These are phyloP conservation scores for Apiotrichum gamsii DNA, from an alignment of 1,284 basidiomycete species.

Conservation along the genomic window DNA sequence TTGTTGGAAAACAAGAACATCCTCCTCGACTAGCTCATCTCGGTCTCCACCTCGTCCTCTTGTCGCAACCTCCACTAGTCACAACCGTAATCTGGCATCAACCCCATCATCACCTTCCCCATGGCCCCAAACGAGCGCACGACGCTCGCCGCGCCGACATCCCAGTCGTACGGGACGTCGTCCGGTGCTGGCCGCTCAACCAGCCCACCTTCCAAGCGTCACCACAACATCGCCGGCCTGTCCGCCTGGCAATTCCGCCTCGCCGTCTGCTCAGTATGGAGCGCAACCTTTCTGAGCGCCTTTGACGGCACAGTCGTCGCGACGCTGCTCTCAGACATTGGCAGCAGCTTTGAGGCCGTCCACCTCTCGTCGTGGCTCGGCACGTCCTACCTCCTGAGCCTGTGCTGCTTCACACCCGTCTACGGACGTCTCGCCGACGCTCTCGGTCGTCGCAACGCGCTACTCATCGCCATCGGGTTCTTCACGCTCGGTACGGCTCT, in stretches of 20 bases:
- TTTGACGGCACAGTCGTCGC: conserved; percentile 59
- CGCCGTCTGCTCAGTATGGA: conserved; percentile 32
- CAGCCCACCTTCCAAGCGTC: no score
- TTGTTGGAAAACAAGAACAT: no score
- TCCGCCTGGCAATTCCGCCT: conserved; percentile 29
- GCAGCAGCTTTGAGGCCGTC: conserved; percentile 40
- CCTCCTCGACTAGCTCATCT: no score
- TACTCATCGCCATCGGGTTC: conserved; percentile 63
- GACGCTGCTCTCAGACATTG: conserved; percentile 55
- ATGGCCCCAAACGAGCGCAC: conserved; percentile 1
- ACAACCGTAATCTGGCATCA: no score
- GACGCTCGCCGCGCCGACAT: background rate
- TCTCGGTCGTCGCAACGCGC: conserved; percentile 68
- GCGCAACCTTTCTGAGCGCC: conserved; percentile 59
- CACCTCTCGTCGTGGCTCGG: conserved; percentile 68
- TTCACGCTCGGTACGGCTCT: conserved; percentile 75
- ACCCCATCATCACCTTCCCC: no score
- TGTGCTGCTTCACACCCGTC: conserved; percentile 79
- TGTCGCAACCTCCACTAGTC: no score
- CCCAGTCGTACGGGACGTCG: background rate
- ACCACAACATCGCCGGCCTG: conserved; percentile 39
- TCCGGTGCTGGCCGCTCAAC: background rate
- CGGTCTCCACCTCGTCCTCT: no score
- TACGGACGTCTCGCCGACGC: conserved; percentile 84
- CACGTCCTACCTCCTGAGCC: conserved; percentile 57